Percentiles rank a stretch among this genome's conserved stretches.
Evolutionary conservation across 768 basidiomycete species (phyloP).

Genomic region (Lentinus brumalis): DNA sequence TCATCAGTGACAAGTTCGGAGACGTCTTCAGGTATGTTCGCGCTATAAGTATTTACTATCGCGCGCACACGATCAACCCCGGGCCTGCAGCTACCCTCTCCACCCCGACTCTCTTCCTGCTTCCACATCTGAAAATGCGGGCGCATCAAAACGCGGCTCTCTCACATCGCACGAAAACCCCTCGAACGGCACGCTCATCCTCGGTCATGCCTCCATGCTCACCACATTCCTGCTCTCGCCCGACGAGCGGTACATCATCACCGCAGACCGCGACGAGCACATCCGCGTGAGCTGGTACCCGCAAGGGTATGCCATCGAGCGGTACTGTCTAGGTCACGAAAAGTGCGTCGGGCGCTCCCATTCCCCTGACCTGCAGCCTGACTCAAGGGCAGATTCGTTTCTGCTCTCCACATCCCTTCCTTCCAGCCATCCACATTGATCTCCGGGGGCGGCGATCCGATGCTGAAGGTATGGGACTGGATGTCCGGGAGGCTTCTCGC

Average conservation of each 20-base stretch:
- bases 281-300: conserved; percentile 92
- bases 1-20: conserved; percentile 93
- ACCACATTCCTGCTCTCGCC: conserved; percentile 69
- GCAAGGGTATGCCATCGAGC: conserved; percentile 81
- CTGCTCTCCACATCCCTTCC: conserved; percentile 75
- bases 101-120: conserved; percentile 29
- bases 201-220: conserved; percentile 89
- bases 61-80: neutral
- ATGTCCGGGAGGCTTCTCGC: conserved; percentile 56
- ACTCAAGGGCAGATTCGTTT: conserved; percentile 70
- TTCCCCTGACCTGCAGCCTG: neutral
- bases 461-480: conserved; percentile 82
- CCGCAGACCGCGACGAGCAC: conserved; percentile 95
- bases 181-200: conserved; percentile 66
- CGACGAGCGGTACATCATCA: conserved; percentile 77
- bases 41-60: neutral
- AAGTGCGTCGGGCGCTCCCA: conserved; percentile 53
- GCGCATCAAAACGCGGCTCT: conserved; percentile 36
- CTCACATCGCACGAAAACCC: conserved; percentile 67
- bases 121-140: neutral
- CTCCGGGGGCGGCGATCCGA: conserved; percentile 86
- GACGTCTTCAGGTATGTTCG: conserved; percentile 76
- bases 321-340: conserved; percentile 82
- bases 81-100: conserved; percentile 58
- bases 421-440: conserved; percentile 85